A percentile compares a stretch with the other conserved stretches of the same genome.
phyloP scores from a whole-genome alignment of 2,329 filamentous ascomycete genomes.

The Monilinia aucupariae region DNA sequence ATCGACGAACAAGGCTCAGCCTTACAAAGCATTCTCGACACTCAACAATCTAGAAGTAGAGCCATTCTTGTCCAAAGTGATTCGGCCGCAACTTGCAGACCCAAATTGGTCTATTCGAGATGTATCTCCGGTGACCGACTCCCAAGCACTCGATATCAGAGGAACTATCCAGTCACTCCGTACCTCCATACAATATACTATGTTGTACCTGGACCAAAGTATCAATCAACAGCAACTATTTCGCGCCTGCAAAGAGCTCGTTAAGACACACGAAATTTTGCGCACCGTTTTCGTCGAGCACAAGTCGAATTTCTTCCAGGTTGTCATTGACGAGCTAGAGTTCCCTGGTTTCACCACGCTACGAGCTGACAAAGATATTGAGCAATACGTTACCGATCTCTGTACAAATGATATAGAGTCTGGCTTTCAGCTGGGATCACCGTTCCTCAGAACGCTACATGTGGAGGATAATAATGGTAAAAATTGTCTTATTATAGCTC shows the following conservation, averaged over 20 bases:
- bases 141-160: conserved; percentile 40
- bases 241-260: conserved; percentile 29
- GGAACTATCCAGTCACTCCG: conserved; percentile 33
- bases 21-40: conserved; percentile 37
- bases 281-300: conserved; percentile 38
- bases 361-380: conserved; percentile 32
- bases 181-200: conserved; percentile 39
- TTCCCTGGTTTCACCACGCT: conserved; percentile 30
- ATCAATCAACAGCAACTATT: conserved; percentile 32
- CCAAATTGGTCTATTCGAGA: conserved; percentile 38
- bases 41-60: conserved; percentile 34
- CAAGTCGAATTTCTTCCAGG: conserved; percentile 35
- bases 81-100: conserved; percentile 38
- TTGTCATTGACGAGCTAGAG: conserved; percentile 35
- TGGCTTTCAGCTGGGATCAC: conserved; percentile 37
- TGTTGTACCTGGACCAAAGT: conserved; percentile 33
- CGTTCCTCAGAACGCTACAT: conserved; percentile 35
- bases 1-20: conserved; percentile 21
- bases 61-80: conserved; percentile 35
- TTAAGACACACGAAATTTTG: conserved; percentile 37
- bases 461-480: conserved; percentile 26
- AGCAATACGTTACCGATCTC: conserved; percentile 33
- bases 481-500: conserved; percentile 38
- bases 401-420: conserved; percentile 36
- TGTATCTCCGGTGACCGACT: conserved; percentile 38